A percentile compares a stretch with the other conserved stretches of the same genome.
Evolutionary conservation across 1,139 yeast genomes (phyloP).

Genomic region (Yamadazyma aaseri): DNA sequence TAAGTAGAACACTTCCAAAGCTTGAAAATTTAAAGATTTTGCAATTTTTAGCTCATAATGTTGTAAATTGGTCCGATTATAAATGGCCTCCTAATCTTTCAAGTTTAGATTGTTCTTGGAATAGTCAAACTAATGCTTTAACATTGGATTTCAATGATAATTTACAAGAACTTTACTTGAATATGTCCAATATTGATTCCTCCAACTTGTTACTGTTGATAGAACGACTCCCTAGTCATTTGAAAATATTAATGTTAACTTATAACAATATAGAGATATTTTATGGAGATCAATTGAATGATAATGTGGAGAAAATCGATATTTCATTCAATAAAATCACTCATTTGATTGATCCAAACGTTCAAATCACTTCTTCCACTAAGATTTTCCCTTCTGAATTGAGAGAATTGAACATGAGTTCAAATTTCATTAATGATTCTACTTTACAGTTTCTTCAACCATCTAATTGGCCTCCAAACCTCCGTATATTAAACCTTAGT

Average conservation of each 20-base stretch:
- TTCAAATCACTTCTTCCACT: slow-evolving; percentile 17
- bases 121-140: slow-evolving; percentile 16
- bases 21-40: slow-evolving; percentile 22
- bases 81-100: slow-evolving; percentile 22
- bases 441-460: slow-evolving; percentile 3
- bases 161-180: slow-evolving; percentile 28
- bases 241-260: slow-evolving; percentile 35
- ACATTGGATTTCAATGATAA: slow-evolving; percentile 20
- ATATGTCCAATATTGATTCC: slow-evolving; percentile 24
- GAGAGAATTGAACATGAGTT: slow-evolving; percentile 7
- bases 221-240: slow-evolving; percentile 18
- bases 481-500: slow-evolving; percentile 14
- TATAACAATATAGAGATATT: slow-evolving; percentile 22
- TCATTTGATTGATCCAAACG: slow-evolving; percentile 12
- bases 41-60: slow-evolving; percentile 33
- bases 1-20: slow-evolving; percentile 12
- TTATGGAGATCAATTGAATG: slow-evolving; percentile 21
- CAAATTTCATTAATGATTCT: slow-evolving; percentile 5
- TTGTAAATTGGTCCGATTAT: slow-evolving; percentile 28
- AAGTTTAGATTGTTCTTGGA: slow-evolving; percentile 40
- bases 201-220: slow-evolving; percentile 11
- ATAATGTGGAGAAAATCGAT: slow-evolving; percentile 28
- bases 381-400: slow-evolving; percentile 6
- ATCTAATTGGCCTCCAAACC: slow-evolving; percentile 8
- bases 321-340: slow-evolving; percentile 12